Conservation (phyloP, 768 basidiomycete genomes). For the Tubosaeta sp. region DNA sequence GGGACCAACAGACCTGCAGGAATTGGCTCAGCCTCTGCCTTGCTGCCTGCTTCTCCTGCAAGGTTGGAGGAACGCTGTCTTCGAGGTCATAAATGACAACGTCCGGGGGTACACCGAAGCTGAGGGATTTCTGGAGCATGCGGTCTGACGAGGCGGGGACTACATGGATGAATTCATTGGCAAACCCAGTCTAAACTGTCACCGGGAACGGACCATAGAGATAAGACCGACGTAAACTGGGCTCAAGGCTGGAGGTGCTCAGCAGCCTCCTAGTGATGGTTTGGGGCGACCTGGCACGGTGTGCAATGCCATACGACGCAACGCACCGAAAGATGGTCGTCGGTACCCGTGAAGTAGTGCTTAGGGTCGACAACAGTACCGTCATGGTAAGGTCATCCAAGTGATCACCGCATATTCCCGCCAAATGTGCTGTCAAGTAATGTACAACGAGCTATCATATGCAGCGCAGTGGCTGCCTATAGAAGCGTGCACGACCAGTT, state of each 20-base stretch:
- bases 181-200: not conserved
- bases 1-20: conserved; percentile 41
- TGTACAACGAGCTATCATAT: not conserved
- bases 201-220: conserved; percentile 44
- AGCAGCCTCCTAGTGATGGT: conserved; percentile 5
- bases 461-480: not conserved
- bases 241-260: conserved; percentile 19
- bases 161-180: conserved; percentile 15
- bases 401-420: not conserved
- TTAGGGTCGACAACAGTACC: not conserved
- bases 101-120: conserved; percentile 49
- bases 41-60: conserved; percentile 55
- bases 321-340: not conserved
- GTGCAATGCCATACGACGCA: not conserved
- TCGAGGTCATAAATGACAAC: conserved; percentile 86
- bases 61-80: conserved; percentile 70
- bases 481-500: not conserved
- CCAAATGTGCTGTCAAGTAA: not conserved
- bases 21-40: conserved; percentile 53
- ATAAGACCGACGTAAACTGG: conserved; percentile 48
- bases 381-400: not conserved
- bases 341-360: not conserved
- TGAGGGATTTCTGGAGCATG: conserved; percentile 78
- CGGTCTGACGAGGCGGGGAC: conserved; percentile 78
- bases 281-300: not conserved